Evolutionary conservation across 805 yeast species (phyloP), one percentile per base, ranked within the genome.

Genomic region (Tetrapisispora taiwanensis): DNA sequence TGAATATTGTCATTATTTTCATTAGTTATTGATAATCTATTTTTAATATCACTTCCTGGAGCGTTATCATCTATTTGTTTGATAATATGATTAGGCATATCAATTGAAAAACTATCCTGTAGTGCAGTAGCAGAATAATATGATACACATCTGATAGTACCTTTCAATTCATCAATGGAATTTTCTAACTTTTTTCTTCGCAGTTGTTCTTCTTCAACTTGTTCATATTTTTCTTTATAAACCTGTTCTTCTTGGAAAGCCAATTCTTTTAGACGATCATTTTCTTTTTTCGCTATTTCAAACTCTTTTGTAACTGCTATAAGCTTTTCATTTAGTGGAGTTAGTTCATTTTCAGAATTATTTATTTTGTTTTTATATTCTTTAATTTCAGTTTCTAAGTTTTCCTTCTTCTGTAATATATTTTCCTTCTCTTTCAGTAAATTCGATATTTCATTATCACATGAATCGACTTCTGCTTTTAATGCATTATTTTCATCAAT

Each of bases 141-240:
- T 7, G 55, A 57, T 39, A 58, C 58, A 32, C 55, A 58, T 15
- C 73, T 54, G 4, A 66, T 53, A 20, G 54, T 56, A 1, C 69
- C 70, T 19, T 54, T 48, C 22, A 61, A 42, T 43, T 69, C 71
- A 42, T 67, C 67, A 15, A 77, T 76, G 1, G 75, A 66, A 50
- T 75, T 74, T 54, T 76, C 79, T 33, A 77, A 55, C 9, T 66
- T 62, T 49, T 72, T 63, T 45, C 73, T 62, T 27, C 70, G 63
- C 4, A 51, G 53, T 28, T 59, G 61, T 48, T 70, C 72, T 28
- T 59, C 62, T 17, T 60, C 58, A 32, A 63, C 48, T 47, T 68
- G 70, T 3, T 47, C 52, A 17, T 47, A 46, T 7, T 63, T 46
- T 5, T 47, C 51, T 28, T 58, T 46, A 46, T 64, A 65, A 1